Evolutionary conservation across 2,329 filamentous ascomycete species (phyloP).

Genomic region (Sordariomycetes sp.): DNA sequence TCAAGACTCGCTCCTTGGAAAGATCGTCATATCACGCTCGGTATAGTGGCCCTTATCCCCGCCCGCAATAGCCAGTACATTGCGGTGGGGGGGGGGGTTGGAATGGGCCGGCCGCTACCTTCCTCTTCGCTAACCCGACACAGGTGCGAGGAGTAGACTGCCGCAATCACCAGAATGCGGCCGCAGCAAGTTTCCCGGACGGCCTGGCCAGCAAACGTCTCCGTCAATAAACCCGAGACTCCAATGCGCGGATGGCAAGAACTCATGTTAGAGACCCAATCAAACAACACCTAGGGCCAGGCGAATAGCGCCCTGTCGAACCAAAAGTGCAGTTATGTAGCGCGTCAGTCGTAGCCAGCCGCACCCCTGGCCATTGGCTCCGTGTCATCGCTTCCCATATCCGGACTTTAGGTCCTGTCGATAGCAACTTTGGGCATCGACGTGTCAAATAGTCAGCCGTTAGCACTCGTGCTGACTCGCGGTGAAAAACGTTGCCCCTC

Average conservation of each 20-base stretch:
- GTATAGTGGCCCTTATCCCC: neutral
- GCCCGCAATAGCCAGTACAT: neutral
- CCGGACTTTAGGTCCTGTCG: neutral
- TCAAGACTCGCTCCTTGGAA: neutral
- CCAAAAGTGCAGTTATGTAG: neutral
- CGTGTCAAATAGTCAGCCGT: neutral
- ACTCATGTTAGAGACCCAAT: neutral
- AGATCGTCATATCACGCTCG: neutral
- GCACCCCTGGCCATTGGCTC: neutral
- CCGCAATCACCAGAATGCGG: neutral
- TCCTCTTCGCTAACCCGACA: neutral
- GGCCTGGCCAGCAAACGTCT: neutral
- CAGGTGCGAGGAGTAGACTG: neutral
- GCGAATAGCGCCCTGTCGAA: neutral
- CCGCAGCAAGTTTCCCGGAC: neutral
- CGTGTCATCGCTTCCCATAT: neutral
- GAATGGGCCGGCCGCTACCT: neutral
- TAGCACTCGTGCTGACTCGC: neutral
- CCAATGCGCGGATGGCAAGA: neutral
- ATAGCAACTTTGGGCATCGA: slow-evolving; percentile 3
- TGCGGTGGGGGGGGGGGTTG: neutral
- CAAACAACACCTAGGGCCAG: neutral
- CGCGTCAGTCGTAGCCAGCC: neutral
- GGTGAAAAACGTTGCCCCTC: neutral
- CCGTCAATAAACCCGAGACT: neutral